These are phyloP conservation scores for Taiwanofungus camphoratus DNA, from an alignment of 1,284 basidiomycete genomes.

Conservation along the genomic window DNA sequence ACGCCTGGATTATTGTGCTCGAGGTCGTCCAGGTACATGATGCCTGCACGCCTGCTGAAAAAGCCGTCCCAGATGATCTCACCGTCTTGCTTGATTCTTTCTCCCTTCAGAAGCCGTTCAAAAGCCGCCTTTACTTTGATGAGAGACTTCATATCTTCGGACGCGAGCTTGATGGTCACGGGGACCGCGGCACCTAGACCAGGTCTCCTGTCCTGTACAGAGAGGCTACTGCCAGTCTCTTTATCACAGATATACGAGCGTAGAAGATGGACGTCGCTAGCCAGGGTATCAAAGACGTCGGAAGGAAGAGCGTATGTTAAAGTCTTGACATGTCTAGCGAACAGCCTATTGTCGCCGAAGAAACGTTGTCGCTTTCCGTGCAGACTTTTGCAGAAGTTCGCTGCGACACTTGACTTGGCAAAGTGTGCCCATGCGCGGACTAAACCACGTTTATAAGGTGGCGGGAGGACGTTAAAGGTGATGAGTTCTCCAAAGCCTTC, in stretches of 20 bases:
- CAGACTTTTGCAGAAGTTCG: constrained; percentile 38
- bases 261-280: constrained; percentile 20
- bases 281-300: constrained; percentile 29
- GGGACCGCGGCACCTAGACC: constrained; percentile 7
- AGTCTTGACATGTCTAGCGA: constrained; percentile 43
- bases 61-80: constrained; percentile 58
- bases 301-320: constrained; percentile 38
- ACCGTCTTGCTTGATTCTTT: constrained; percentile 43
- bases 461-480: constrained; percentile 39
- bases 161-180: constrained; percentile 38
- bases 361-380: constrained; percentile 38
- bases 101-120: constrained; percentile 54
- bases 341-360: constrained; percentile 38
- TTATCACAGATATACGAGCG: constrained; percentile 16
- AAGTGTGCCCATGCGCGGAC: constrained; percentile 52
- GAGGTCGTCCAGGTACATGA: constrained; percentile 38
- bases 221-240: constrained; percentile 19
- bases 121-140: constrained; percentile 50
- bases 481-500: constrained; percentile 35
- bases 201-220: constrained; percentile 14
- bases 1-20: constrained; percentile 33
- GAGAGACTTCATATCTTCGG: constrained; percentile 40
- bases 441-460: constrained; percentile 45
- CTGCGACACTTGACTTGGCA: constrained; percentile 41
- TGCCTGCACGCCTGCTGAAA: constrained; percentile 40